Percentiles rank a stretch among this genome's conserved stretches.
Evolutionary conservation across 108 stramenopile genomes (phyloP).

Genomic region (Nannochloropsis salina): DNA sequence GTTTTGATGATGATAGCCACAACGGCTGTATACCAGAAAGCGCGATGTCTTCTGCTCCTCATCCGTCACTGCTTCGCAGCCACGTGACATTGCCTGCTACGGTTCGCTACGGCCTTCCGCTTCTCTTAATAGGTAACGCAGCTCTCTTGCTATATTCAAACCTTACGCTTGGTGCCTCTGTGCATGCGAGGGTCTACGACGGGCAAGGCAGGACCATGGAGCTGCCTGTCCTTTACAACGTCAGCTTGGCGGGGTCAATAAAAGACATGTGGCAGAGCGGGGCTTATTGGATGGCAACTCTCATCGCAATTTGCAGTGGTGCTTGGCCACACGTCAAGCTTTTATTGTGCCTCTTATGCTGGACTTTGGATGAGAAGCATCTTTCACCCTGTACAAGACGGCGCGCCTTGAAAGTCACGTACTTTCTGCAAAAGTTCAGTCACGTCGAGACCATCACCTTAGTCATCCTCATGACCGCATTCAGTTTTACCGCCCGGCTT

Average conservation of each 20-base stretch:
- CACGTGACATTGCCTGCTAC: neutral
- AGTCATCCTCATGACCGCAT: slow-evolving; percentile 6
- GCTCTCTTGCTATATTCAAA: slow-evolving; percentile 1
- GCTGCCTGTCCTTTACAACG: slow-evolving; percentile 19
- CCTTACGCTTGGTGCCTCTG: neutral
- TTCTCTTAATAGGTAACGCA: neutral
- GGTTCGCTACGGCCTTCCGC: neutral
- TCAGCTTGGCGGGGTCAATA: neutral
- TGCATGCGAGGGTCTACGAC: neutral
- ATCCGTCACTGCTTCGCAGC: neutral
- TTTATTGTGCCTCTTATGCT: neutral
- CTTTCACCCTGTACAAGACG: neutral
- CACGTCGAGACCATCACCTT: neutral
- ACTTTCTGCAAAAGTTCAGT: neutral
- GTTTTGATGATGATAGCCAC: too few relatives aligned
- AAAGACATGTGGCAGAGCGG: neutral
- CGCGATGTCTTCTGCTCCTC: neutral
- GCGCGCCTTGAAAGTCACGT: neutral
- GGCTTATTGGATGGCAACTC: neutral
- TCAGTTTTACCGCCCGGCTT: neutral
- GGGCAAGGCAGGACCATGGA: neutral
- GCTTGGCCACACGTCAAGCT: slow-evolving; percentile 16
- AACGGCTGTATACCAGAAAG: too few relatives aligned
- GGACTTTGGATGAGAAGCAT: neutral
- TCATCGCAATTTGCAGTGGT: neutral